Base-by-base conservation (phyloP, 768 basidiomycete genomes). In the Suillus weaverae region DNA sequence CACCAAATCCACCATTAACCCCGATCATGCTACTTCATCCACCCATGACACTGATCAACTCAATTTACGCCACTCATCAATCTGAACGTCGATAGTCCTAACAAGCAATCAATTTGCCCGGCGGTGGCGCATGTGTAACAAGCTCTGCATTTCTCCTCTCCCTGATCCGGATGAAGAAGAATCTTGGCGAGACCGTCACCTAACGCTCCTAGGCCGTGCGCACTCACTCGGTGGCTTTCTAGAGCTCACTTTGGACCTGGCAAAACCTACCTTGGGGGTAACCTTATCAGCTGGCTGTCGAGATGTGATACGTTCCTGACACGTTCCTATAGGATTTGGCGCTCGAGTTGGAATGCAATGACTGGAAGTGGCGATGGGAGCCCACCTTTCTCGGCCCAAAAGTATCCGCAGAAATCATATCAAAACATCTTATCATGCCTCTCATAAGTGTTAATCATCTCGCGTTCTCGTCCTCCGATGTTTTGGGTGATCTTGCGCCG, bases 341-440 rank as follows among this genome's bases (percentile, higher is more conserved):
- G 5, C 81, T 91, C 64, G 81, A 84, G 69, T 68, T 92, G 39
- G 84, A 85, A 69, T 84, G 81, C 65, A 82, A 83, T 30, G 73
- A 77, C 10, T 89, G 91, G 76, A 87, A 85, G 79, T 94, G 91
- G 91, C 81, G 84, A 78, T 94, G 92, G 92, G 90, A 93, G 74
- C 83, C 87, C 18, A 84, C 82, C 73, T 84, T 82, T 67, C 72
- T 90, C 43, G 89, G 90, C 9, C 79, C 86, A 72, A 88, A 81
- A 73, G 69, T 76, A 38, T 89, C 91, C 41, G 86, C 92, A 64
- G 89, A 91, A 60, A 79, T 92, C 62, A 81, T 94, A 60, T 93
- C 92, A 66, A 89, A 83, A 67, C 92, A 94, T 69, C 85, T 93
- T 67, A 86, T 93, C 67, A 79, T 89, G 66, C 92, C 92, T 8